Evolutionary conservation across 495 filamentous ascomycete species (phyloP), one percentile per base, ranked within the genome.

Genomic region (Pyrenula massariospora): DNA sequence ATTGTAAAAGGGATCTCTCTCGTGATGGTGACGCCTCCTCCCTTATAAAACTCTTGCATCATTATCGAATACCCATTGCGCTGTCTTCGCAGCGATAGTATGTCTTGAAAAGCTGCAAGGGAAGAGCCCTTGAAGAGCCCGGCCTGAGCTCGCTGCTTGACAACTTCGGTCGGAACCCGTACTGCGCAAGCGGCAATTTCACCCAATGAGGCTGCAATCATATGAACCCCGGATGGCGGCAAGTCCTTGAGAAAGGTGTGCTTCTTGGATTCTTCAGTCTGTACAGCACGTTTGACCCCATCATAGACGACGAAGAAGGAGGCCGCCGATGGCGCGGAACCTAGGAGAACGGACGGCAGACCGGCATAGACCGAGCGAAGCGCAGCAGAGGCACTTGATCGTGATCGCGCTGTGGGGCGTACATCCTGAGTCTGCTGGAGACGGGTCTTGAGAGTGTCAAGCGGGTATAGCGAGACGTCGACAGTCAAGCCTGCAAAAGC

Each of bases 221-320:
- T 96, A 70, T 96, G 92, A 47, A 81, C 10, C 71, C 59, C 74
- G 58, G 54, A 73, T 63, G 53, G 65, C 62, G 56, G 31, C 71
- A 70, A n/a, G 66, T 53, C 48, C 68, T 66, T 36, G 74, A 65
- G 12, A 15, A 64, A 67, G 3, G 62, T 55, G 12, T 24, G 54
- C 12, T 42, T 36, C 15, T 56, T 57, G n/a, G 12, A 20, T 22
- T 68, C 22, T 20, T 12, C 50, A 3, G 62, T 63, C 36, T 89
- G 72, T 11, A 80, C 62, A 3, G 73, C 62, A 57, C 73, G 71
- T 66, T 96, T 97, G 48, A 86, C 75, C 53, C 80, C 73, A 66
- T 98, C 93, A 73, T 98, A 98, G 56, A 91, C 94, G 66, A 89
- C 87, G 81, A 98, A 98, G 81, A 98, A 98, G 60, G 95, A 89